Evolutionary conservation across 2,329 filamentous ascomycete genomes (phyloP), one percentile per base, ranked within the genome.

Genomic region (Alternaria panax): DNA sequence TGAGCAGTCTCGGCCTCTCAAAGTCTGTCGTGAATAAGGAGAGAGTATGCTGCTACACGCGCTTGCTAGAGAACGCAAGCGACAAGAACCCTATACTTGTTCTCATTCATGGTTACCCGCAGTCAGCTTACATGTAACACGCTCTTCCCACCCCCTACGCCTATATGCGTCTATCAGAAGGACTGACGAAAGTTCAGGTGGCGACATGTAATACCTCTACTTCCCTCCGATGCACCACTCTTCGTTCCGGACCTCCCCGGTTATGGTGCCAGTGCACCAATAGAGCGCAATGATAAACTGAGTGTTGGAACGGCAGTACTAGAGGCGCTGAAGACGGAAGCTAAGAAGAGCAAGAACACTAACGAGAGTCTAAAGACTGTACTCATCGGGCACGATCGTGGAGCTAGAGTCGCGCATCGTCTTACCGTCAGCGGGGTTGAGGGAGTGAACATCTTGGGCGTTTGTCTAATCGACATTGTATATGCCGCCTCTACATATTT

Each of bases 341-440:
- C 73, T 8, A 62, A 68, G n/a, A 55, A 65, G 1, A 24, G 45
- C 11, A 48, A 48, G 5, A 66, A 61, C 16, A 48, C 16, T 2
- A 12, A 62, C 6, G 27, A 16, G 3, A 6, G 50, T 14, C 60
- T 71, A 3, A 73, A 72, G 1, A 57, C 76, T 6, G 41, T 77
- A 1, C 59, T 88, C 20, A 84, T 84, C 57, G 84, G 80, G 0
- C 86, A 88, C 65, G 86, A 88, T 68, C 82, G 86, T 38, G 86
- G 86, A 4, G 86, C 83, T 0, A 76, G 85, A 28, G 81, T 87
- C 2, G 79, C 84, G 0, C 86, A 88, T 63, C 84, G 84, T 57
- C 75, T 88, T 0, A 80, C 80, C 36, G 84, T 86, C 16, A 81
- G 84, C 53, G 78, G 81, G 38, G 77, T 79, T 0, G 57, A 69